Conservation (phyloP, 352 stramenopile genomes). For the Phytophthora meadii region DNA sequence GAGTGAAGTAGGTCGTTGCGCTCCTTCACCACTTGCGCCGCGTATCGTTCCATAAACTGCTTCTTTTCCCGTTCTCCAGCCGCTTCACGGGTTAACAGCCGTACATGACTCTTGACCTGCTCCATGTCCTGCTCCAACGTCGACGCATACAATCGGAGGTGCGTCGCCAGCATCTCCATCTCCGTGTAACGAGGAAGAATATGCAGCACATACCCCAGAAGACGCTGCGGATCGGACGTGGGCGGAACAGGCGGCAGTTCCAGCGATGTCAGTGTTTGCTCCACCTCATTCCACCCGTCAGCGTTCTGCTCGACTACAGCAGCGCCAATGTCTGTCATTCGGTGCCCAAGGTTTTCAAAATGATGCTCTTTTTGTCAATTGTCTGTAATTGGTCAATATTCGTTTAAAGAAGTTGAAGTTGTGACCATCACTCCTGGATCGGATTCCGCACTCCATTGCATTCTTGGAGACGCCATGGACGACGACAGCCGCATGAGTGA, state of each 20-base stretch:
- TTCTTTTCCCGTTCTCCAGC: slow-evolving; percentile 75
- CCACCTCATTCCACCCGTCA: slow-evolving; percentile 64
- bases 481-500: slow-evolving; percentile 79
- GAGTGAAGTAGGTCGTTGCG: slow-evolving; percentile 82
- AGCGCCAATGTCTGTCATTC: slow-evolving; percentile 18
- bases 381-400: slow-evolving; percentile 15
- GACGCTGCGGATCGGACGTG: slow-evolving; percentile 73
- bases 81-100: slow-evolving; percentile 59
- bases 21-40: slow-evolving; percentile 86
- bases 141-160: slow-evolving; percentile 75
- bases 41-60: slow-evolving; percentile 82
- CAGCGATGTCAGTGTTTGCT: slow-evolving; percentile 54
- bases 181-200: slow-evolving; percentile 82
- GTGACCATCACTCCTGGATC: slow-evolving; percentile 49
- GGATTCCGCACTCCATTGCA: slow-evolving; percentile 20
- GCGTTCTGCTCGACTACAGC: slow-evolving; percentile 13
- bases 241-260: slow-evolving; percentile 72
- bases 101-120: slow-evolving; percentile 68
- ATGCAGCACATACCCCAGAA: slow-evolving; percentile 78
- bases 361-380: slow-evolving; percentile 1
- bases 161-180: slow-evolving; percentile 85
- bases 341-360: slow-evolving; percentile 3
- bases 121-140: slow-evolving; percentile 82
- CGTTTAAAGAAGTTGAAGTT: slow-evolving; percentile 52
- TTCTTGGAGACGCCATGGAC: slow-evolving; percentile 46